Conservation (phyloP, 352 stramenopile genomes). For the Saprolegnia diclina region DNA sequence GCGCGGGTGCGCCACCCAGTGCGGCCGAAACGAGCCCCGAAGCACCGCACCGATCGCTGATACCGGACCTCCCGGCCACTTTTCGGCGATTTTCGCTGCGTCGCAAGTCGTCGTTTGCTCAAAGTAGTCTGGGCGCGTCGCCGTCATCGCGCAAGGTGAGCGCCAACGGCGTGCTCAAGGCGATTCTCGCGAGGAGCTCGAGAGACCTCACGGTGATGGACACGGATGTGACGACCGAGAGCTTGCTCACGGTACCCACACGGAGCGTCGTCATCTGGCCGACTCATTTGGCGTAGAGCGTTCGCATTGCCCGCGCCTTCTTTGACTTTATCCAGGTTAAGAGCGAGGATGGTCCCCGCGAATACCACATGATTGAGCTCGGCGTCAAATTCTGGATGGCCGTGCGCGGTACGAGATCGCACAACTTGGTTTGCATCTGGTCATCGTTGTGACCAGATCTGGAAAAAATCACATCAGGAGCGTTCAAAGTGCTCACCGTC, state of each 20-base stretch:
- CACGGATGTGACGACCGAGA: slow-evolving; percentile 2
- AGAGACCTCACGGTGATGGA: not conserved
- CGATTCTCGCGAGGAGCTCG: not conserved
- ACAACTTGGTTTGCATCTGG: not conserved
- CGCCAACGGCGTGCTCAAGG: slow-evolving; percentile 8
- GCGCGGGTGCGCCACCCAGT: no score
- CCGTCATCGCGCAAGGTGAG: not conserved
- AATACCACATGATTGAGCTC: slow-evolving; percentile 14
- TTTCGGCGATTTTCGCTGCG: not conserved
- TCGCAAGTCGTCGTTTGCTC: no score
- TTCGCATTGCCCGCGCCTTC: slow-evolving; percentile 8
- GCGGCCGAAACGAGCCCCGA: not conserved
- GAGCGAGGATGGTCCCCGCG: not conserved
- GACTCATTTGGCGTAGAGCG: not conserved
- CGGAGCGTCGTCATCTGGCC: not conserved
- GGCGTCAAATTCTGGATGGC: slow-evolving; percentile 18
- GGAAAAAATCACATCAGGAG: not conserved
- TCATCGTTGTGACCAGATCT: not conserved
- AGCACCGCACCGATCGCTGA: not conserved
- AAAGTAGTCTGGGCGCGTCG: not conserved
- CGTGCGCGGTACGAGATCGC: not conserved
- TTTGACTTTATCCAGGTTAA: slow-evolving; percentile 12
- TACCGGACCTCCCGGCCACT: not conserved
- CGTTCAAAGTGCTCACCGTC: slow-evolving; percentile 2
- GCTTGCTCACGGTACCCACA: slow-evolving; percentile 13